A percentile compares a stretch with the other conserved stretches of the same genome.
Conservation (phyloP, 2,329 filamentous ascomycete genomes). For the Apiospora kogelbergensis region DNA sequence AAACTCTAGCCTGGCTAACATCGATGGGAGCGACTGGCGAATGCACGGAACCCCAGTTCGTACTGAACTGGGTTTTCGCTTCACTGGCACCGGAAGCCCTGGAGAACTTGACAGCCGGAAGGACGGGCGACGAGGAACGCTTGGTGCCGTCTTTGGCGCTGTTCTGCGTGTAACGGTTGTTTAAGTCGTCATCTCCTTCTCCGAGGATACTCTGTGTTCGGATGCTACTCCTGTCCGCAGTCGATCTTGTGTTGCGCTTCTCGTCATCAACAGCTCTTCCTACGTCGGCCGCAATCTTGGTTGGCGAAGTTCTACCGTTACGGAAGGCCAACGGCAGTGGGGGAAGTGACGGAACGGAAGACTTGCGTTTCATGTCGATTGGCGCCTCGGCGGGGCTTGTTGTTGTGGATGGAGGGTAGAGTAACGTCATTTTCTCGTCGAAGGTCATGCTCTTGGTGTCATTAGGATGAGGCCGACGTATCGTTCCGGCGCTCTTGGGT, state of each 20-base stretch:
- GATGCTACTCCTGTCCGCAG: conserved; percentile 35
- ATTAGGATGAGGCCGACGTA: conserved; percentile 45
- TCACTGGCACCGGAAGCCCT: conserved; percentile 34
- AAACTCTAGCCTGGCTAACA: conserved; percentile 40
- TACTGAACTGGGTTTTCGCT: conserved; percentile 36
- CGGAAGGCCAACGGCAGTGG: conserved; percentile 34
- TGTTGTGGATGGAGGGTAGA: conserved; percentile 42
- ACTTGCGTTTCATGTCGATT: conserved; percentile 29
- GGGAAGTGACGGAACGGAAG: conserved; percentile 46
- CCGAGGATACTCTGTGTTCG: conserved; percentile 42
- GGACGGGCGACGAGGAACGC: conserved; percentile 50
- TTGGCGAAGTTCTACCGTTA: conserved; percentile 13
- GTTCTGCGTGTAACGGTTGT: conserved; percentile 26
- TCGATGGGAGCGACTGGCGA: conserved; percentile 47
- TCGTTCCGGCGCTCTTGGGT: conserved; percentile 41
- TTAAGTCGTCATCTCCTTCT: conserved; percentile 30
- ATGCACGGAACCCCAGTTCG: conserved; percentile 51
- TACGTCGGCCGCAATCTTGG: conserved; percentile 21
- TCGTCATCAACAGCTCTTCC: conserved; percentile 22
- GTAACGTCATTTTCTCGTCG: conserved; percentile 54
- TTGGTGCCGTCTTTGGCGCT: conserved; percentile 29
- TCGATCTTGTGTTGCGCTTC: conserved; percentile 28
- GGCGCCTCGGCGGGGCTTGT: conserved; percentile 6
- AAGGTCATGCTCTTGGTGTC: conserved; percentile 59
- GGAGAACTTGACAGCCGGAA: conserved; percentile 40